phyloP scores from a whole-genome alignment of 176 grass and related monocot species.

The Puccinellia tenuiflora region DNA sequence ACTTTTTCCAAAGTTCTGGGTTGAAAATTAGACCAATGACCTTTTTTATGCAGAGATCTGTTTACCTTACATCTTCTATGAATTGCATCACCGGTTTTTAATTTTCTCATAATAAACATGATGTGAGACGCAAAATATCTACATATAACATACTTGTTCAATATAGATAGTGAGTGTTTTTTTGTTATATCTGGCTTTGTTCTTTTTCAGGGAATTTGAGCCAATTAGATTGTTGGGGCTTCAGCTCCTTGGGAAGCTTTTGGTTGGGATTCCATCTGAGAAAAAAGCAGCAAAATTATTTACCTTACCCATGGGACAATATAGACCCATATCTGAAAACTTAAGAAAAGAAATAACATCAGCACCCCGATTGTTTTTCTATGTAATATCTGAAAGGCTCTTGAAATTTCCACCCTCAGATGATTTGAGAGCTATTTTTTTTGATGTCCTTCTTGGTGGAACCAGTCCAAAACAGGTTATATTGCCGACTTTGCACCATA shows the following conservation, averaged over 20 bases:
- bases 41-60: background rate
- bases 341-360: conserved; percentile 39
- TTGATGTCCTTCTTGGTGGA: conserved; percentile 76
- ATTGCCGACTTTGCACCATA: background rate
- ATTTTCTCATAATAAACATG: conserved; percentile 15
- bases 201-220: conserved; percentile 55
- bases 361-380: conserved; percentile 45
- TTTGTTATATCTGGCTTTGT: conserved; percentile 18
- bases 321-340: conserved; percentile 41
- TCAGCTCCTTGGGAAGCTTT: conserved; percentile 66
- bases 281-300: conserved; percentile 62
- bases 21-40: background rate
- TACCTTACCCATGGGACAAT: conserved; percentile 42
- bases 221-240: conserved; percentile 67
- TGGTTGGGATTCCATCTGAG: conserved; percentile 63
- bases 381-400: conserved; percentile 55
- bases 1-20: background rate
- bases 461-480: conserved; percentile 68
- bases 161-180: background rate
- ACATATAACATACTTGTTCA: conserved; percentile 20
- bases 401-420: conserved; percentile 68
- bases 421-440: conserved; percentile 53
- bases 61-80: conserved; percentile 5
- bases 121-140: background rate
- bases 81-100: background rate